Evolutionary conservation across 768 basidiomycete genomes (phyloP).

Genomic region (Suillus discolor): DNA sequence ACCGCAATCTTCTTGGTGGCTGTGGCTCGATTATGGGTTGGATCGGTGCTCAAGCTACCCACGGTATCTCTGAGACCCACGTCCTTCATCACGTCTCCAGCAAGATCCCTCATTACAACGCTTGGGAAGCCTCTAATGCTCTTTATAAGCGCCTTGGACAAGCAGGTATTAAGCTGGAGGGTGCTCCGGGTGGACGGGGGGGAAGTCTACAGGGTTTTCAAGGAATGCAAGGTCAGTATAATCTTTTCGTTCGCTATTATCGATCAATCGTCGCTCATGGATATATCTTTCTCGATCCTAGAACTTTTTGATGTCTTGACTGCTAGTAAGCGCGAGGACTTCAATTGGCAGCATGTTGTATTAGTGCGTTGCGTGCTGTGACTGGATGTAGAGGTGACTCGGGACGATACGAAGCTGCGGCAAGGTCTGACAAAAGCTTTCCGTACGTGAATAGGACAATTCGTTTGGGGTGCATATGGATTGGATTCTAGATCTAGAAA

Average conservation of each 20-base stretch:
- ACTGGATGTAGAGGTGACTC: conserved; percentile 73
- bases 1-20: conserved; percentile 80
- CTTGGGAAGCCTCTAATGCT: conserved; percentile 91
- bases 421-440: conserved; percentile 57
- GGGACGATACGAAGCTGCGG: conserved; percentile 55
- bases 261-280: conserved; percentile 20
- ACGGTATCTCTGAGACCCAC: conserved; percentile 95
- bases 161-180: conserved; percentile 63
- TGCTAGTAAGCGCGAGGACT: conserved; percentile 73
- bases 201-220: conserved; percentile 77
- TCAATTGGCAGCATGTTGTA: conserved; percentile 64
- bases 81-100: conserved; percentile 89
- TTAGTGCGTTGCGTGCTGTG: conserved; percentile 60
- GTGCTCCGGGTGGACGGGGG: conserved; percentile 74
- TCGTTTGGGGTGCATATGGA: conserved; percentile 45
- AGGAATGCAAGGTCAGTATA: conserved; percentile 66
- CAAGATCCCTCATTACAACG: conserved; percentile 96
- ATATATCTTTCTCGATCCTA: conserved; percentile 50
- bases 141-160: conserved; percentile 71
- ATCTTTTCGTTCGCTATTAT: neutral
- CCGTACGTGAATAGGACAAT: conserved; percentile 88
- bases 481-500: no score
- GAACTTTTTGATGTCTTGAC: conserved; percentile 64
- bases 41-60: conserved; percentile 82
- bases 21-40: conserved; percentile 79